Conservation (phyloP, 2,329 filamentous ascomycete genomes). For the Raffaelea deltoideospora region DNA sequence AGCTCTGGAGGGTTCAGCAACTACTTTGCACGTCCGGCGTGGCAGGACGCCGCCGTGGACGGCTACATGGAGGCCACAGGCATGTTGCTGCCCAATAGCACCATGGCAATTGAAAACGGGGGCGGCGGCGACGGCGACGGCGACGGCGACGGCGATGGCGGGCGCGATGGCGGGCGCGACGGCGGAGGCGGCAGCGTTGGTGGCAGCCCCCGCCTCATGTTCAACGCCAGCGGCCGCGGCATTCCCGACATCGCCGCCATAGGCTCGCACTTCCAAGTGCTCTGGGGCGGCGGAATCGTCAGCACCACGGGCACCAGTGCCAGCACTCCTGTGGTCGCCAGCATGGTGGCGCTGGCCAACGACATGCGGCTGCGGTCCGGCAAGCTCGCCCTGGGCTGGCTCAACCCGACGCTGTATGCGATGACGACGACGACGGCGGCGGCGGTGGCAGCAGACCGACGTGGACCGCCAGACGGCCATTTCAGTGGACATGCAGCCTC, state of each 20-base stretch:
- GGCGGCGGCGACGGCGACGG: conserved; percentile 16
- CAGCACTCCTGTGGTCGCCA: conserved; percentile 37
- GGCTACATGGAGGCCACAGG: conserved; percentile 20
- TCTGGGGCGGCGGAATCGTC: conserved; percentile 14
- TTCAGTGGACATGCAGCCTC: too few species aligned
- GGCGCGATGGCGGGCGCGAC: not conserved
- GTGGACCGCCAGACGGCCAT: conserved; percentile 13
- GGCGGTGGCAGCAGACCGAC: too few species aligned
- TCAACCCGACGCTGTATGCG: conserved; percentile 36
- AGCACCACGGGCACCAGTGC: conserved; percentile 31
- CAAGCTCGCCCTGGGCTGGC: conserved; percentile 34
- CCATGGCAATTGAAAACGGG: too few species aligned
- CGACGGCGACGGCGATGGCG: too few species aligned
- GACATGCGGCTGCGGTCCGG: conserved; percentile 33
- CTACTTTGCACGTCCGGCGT: conserved; percentile 28
- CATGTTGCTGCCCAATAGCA: conserved; percentile 16
- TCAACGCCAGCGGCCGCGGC: conserved; percentile 29
- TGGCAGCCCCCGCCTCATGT: conserved; percentile 17
- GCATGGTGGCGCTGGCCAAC: conserved; percentile 39
- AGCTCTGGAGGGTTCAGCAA: conserved; percentile 38
- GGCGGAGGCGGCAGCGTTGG: too few species aligned
- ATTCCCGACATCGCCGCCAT: conserved; percentile 39
- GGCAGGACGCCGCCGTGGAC: conserved; percentile 26
- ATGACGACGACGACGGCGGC: too few species aligned
- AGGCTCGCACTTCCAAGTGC: conserved; percentile 37